Percentiles rank a stretch among this genome's conserved stretches.
Evolutionary conservation across 2,329 filamentous ascomycete species (phyloP).

Genomic region (Alternaria arbusti): DNA sequence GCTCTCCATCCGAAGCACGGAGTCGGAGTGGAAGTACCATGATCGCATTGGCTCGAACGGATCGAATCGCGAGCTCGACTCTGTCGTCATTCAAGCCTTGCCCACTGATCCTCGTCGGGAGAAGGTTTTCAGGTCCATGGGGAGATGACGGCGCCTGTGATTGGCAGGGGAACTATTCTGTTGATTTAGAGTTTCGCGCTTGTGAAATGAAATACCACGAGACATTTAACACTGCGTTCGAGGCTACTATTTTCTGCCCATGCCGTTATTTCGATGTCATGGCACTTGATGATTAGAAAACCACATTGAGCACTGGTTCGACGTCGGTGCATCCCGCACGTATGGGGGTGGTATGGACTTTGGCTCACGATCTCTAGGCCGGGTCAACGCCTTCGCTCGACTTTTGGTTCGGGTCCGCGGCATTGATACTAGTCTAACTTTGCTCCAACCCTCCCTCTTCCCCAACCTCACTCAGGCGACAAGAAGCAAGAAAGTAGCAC

Average conservation of each 20-base stretch:
- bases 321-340: neutral
- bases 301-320: neutral
- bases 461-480: neutral
- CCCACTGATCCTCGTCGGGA: conserved; percentile 35
- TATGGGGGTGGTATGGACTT: neutral
- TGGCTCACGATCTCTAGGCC: neutral
- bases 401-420: neutral
- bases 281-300: neutral
- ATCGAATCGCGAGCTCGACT: conserved; percentile 38
- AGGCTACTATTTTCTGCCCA: neutral
- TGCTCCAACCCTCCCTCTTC: neutral
- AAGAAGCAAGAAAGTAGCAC: neutral
- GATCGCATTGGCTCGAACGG: conserved; percentile 35
- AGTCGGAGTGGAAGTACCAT: conserved; percentile 31
- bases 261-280: neutral
- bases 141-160: neutral
- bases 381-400: neutral
- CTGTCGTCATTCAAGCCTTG: conserved; percentile 30
- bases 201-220: neutral
- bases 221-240: neutral
- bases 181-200: neutral
- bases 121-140: conserved; percentile 35
- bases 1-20: conserved; percentile 33
- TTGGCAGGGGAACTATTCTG: neutral
- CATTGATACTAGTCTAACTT: neutral